Conservation (phyloP, 1,284 basidiomycete species). For the Marasmius oreades region DNA sequence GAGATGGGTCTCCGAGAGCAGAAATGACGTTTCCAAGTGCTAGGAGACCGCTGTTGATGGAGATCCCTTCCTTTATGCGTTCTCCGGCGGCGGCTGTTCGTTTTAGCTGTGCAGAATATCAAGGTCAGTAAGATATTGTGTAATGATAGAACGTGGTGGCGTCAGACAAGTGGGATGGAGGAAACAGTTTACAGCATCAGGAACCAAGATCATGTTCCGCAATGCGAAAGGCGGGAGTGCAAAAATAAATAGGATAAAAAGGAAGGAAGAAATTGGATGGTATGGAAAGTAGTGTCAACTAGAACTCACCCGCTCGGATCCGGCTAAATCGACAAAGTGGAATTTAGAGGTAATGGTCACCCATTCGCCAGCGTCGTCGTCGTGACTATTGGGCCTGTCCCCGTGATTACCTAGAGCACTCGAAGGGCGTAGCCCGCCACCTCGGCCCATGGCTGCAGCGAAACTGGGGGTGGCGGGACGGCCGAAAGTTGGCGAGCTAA, state of each 20-base stretch:
- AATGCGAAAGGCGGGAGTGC: background rate
- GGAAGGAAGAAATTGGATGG: conserved; percentile 5
- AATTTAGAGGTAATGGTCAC: conserved; percentile 92
- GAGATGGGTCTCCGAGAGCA: conserved; percentile 91
- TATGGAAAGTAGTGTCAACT: background rate
- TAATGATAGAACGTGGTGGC: background rate
- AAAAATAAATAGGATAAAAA: background rate
- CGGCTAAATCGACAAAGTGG: conserved; percentile 97
- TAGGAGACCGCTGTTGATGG: conserved; percentile 94
- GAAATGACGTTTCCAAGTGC: conserved; percentile 99
- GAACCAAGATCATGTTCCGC: background rate
- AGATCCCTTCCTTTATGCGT: conserved; percentile 95
- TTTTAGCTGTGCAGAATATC: conserved; percentile 60
- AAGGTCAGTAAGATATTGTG: conserved; percentile 12
- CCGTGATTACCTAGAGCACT: conserved; percentile 68
- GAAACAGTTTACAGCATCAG: too few relatives aligned
- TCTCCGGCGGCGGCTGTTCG: conserved; percentile 92
- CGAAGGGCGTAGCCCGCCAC: conserved; percentile 64
- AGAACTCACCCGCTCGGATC: conserved; percentile 81
- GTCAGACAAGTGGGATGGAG: background rate
- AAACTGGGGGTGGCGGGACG: conserved; percentile 77
- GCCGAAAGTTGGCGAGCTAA: conserved; percentile 71
- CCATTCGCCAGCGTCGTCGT: conserved; percentile 77
- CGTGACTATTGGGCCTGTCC: conserved; percentile 40
- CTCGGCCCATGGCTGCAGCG: conserved; percentile 64